phyloP scores from a whole-genome alignment of 805 yeast genomes.

The Kazachstania taianensis region DNA sequence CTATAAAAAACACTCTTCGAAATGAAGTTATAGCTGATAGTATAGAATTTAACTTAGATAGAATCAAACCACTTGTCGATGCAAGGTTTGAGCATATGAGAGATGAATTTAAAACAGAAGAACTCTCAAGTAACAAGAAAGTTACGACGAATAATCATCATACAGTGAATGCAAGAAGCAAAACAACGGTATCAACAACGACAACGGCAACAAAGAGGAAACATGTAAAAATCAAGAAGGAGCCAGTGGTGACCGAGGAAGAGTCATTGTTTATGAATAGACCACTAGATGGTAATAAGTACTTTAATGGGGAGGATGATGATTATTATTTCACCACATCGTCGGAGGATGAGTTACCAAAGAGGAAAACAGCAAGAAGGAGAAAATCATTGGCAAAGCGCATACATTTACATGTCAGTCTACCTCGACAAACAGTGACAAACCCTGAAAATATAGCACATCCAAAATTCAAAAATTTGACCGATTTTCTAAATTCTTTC shows the following conservation, averaged over 20 bases:
- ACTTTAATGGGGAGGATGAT: conserved; percentile 9
- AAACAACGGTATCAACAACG: background rate
- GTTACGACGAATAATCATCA: background rate
- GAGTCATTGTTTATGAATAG: background rate
- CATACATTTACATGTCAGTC: conserved; percentile 27
- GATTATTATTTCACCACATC: conserved; percentile 25
- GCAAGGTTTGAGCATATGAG: conserved; percentile 1
- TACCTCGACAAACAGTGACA: conserved; percentile 41
- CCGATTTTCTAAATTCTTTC: conserved; percentile 43
- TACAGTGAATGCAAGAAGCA: background rate
- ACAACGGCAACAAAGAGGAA: background rate
- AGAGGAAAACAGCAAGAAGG: conserved; percentile 7
- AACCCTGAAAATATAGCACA: conserved; percentile 49
- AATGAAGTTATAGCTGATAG: background rate
- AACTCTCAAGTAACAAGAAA: background rate
- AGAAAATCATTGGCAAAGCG: conserved; percentile 18
- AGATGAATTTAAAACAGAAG: background rate
- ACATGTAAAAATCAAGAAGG: background rate
- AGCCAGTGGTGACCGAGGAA: background rate
- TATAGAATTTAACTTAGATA: conserved; percentile 1
- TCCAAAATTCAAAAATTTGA: conserved; percentile 36
- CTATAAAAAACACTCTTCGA: too few relatives aligned
- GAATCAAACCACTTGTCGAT: conserved; percentile 4
- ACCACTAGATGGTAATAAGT: background rate
- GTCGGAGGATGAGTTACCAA: conserved; percentile 21